phyloP scores from a whole-genome alignment of 441 rosid species.

The Rhodomyrtus psidioides region DNA sequence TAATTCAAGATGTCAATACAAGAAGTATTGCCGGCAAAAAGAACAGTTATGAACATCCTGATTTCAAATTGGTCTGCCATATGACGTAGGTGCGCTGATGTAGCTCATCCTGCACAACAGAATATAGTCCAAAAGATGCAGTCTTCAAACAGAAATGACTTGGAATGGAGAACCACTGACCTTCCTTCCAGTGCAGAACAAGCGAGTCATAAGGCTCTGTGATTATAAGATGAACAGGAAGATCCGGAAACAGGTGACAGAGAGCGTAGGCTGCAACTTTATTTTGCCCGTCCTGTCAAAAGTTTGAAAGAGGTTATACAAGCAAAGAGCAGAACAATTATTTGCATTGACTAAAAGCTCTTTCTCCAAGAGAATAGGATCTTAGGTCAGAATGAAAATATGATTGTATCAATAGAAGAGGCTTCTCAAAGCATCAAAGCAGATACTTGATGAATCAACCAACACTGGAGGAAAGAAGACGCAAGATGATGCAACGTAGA shows the following conservation, averaged over 20 bases:
- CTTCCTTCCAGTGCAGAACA: constrained; percentile 68
- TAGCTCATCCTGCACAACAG: background rate
- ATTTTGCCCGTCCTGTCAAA: constrained; percentile 84
- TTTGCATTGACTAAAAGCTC: background rate
- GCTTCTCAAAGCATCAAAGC: background rate
- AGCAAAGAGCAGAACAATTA: background rate
- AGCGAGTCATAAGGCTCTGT: constrained; percentile 76
- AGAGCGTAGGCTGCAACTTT: constrained; percentile 83
- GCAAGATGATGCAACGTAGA: background rate
- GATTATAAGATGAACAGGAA: constrained; percentile 63
- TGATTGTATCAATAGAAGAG: background rate
- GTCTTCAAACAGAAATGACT: background rate
- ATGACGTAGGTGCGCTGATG: background rate
- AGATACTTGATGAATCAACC: background rate
- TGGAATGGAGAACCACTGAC: constrained; percentile 23
- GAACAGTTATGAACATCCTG: background rate
- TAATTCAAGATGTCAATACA: constrained; percentile 1
- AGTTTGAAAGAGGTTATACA: background rate
- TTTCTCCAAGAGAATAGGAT: background rate
- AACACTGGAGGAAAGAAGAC: background rate
- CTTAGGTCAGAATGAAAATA: background rate
- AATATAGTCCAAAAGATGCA: background rate
- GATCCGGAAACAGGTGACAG: constrained; percentile 64
- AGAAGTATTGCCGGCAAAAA: background rate
- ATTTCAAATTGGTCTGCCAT: background rate